Conservation (phyloP, 495 filamentous ascomycete genomes). For the Monascus purpureus region DNA sequence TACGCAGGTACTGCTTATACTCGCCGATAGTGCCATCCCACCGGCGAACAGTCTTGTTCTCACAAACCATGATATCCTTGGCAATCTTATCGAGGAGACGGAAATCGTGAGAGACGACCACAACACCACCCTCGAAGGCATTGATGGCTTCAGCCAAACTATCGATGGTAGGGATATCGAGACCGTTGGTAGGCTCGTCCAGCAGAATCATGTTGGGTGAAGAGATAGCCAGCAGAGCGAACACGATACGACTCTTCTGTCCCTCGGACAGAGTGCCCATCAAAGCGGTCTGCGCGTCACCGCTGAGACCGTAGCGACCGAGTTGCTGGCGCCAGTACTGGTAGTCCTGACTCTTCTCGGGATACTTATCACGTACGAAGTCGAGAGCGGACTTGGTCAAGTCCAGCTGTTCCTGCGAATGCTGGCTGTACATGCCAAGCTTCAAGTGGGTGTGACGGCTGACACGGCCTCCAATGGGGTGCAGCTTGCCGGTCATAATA, state of each 20-base stretch:
- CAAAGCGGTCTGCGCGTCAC: slow-evolving; percentile 86
- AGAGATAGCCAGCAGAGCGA: slow-evolving; percentile 91
- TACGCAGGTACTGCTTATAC: slow-evolving; percentile 96
- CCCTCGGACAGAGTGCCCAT: slow-evolving; percentile 98
- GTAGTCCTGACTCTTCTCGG: slow-evolving; percentile 82
- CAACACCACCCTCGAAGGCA: slow-evolving; percentile 87
- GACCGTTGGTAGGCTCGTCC: slow-evolving; percentile 97
- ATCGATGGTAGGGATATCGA: slow-evolving; percentile 99
- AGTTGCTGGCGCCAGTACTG: slow-evolving; percentile 99
- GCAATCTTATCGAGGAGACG: slow-evolving; percentile 98
- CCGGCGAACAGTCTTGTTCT: slow-evolving; percentile 76
- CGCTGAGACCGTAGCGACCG: slow-evolving; percentile 79
- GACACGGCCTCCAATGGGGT: slow-evolving; percentile 67
- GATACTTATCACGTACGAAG: slow-evolving; percentile 94
- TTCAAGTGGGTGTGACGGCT: slow-evolving; percentile 94
- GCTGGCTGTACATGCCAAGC: slow-evolving; percentile 93
- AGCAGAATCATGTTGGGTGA: slow-evolving; percentile 94
- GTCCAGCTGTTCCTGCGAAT: slow-evolving; percentile 96
- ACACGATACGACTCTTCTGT: slow-evolving; percentile 95
- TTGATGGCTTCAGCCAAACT: slow-evolving; percentile 96
- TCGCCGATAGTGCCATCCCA: slow-evolving; percentile 85
- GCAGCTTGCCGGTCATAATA: slow-evolving; percentile 94
- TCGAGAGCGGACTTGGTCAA: slow-evolving; percentile 95
- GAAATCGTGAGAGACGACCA: slow-evolving; percentile 97
- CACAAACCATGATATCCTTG: slow-evolving; percentile 98